A percentile compares a stretch with the other conserved stretches of the same genome.
Conservation (phyloP, 148 eudicot species). For the Camellia granthamiana region DNA sequence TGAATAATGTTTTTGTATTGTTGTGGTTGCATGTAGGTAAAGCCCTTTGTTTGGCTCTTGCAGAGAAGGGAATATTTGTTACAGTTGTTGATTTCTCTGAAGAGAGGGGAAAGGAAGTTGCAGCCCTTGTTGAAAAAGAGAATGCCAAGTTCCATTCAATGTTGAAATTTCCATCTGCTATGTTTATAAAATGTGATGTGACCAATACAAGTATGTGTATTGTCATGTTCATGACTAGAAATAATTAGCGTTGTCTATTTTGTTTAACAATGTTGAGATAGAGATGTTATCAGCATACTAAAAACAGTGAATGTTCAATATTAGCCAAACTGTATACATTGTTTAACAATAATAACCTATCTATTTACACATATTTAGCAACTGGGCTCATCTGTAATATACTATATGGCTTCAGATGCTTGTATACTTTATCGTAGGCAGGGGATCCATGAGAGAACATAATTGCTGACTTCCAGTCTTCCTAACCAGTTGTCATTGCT, state of each 20-base stretch:
- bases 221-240: neutral
- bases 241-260: neutral
- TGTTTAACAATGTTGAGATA: neutral
- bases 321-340: neutral
- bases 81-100: conserved; percentile 72
- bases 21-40: conserved; percentile 42
- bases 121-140: conserved; percentile 40
- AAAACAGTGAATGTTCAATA: neutral
- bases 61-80: conserved; percentile 75
- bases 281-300: neutral
- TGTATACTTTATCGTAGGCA: neutral
- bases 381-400: neutral
- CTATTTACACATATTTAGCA: too few species aligned
- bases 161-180: conserved; percentile 52
- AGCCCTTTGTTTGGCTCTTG: conserved; percentile 73
- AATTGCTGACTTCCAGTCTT: neutral
- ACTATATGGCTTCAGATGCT: neutral
- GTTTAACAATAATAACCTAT: too few species aligned
- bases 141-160: conserved; percentile 51
- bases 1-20: neutral
- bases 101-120: conserved; percentile 61
- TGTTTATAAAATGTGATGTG: conserved; percentile 74
- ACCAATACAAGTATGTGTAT: conserved; percentile 49
- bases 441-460: neutral
- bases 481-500: neutral